Conservation (phyloP, 2,329 filamentous ascomycete species). For the Fusarium papillatum region DNA sequence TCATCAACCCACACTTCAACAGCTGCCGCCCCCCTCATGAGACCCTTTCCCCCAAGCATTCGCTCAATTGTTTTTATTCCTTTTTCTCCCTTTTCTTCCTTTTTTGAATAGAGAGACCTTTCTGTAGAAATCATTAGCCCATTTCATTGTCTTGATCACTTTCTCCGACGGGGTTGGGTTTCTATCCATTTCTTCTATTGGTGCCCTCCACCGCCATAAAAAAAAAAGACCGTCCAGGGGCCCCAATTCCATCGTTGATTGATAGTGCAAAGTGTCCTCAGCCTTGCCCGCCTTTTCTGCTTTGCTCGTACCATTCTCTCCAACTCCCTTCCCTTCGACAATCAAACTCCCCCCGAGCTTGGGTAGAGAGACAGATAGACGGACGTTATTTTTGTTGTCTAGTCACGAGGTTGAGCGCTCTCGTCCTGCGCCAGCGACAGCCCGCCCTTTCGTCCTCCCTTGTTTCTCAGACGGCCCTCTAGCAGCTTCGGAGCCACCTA, state of each 20-base stretch:
- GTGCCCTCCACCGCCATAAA: slow-evolving; percentile 10
- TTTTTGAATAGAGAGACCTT: background rate
- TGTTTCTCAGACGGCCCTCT: background rate
- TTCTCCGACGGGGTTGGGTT: background rate
- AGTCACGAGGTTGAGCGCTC: slow-evolving; percentile 9
- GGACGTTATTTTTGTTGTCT: slow-evolving; percentile 4
- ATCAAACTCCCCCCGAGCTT: background rate
- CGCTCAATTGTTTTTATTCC: background rate
- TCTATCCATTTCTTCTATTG: slow-evolving; percentile 7
- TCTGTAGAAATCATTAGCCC: background rate
- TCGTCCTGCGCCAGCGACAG: background rate
- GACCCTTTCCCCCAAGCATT: slow-evolving; percentile 10
- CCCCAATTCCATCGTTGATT: slow-evolving; percentile 2
- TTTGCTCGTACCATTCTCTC: slow-evolving; percentile 21
- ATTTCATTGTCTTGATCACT: background rate
- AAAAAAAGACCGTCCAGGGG: slow-evolving; percentile 26
- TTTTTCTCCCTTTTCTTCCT: background rate
- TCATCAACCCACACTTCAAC: slow-evolving; percentile 16
- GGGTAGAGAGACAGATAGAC: slow-evolving; percentile 5
- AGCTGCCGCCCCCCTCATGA: slow-evolving; percentile 12
- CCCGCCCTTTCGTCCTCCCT: background rate
- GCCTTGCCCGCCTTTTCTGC: slow-evolving; percentile 39
- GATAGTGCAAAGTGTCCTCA: slow-evolving; percentile 47
- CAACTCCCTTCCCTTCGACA: slow-evolving; percentile 11
- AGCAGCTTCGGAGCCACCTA: slow-evolving; percentile 18